Conservation (phyloP, 1,284 basidiomycete species). For the Rhodotorula sp. region DNA sequence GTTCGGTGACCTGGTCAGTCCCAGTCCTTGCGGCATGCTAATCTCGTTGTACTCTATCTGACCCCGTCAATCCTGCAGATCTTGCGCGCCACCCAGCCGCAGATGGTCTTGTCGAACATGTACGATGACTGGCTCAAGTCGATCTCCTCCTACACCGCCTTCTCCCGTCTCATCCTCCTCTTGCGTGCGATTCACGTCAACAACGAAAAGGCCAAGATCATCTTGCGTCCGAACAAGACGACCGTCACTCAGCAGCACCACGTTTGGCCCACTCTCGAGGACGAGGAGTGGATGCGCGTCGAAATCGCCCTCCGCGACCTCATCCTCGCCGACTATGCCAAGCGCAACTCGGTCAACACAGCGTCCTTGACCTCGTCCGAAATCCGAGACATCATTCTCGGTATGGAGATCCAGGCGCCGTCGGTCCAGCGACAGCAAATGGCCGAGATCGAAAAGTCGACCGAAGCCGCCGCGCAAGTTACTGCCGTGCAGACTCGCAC, state of each 20-base stretch:
- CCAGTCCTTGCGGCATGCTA: not conserved
- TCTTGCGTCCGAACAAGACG: conserved; percentile 57
- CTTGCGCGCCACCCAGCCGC: conserved; percentile 89
- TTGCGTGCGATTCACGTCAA: conserved; percentile 97
- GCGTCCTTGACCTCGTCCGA: conserved; percentile 94
- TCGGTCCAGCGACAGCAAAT: conserved; percentile 92
- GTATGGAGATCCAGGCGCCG: conserved; percentile 90
- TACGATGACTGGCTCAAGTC: conserved; percentile 99
- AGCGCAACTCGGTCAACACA: conserved; percentile 98
- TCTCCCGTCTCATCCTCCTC: conserved; percentile 93
- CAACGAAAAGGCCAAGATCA: conserved; percentile 93
- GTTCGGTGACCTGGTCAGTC: conserved; percentile 85
- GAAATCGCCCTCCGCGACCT: conserved; percentile 79
- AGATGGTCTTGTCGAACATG: conserved; percentile 97
- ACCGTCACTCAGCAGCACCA: conserved; percentile 96
- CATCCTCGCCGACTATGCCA: conserved; percentile 82
- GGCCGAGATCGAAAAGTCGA: conserved; percentile 97
- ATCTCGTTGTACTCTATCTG: not conserved
- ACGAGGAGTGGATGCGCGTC: conserved; percentile 99
- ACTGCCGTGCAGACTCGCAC: conserved; percentile 97
- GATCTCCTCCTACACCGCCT: conserved; percentile 98
- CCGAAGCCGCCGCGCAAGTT: conserved; percentile 90
- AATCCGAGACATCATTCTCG: conserved; percentile 93
- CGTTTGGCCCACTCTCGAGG: conserved; percentile 92
- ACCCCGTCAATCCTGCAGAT: conserved; percentile 23